A percentile compares a stretch with the other conserved stretches of the same genome.
phyloP scores from a whole-genome alignment of 164 flowering plant species.

The Dillenia turbinata region DNA sequence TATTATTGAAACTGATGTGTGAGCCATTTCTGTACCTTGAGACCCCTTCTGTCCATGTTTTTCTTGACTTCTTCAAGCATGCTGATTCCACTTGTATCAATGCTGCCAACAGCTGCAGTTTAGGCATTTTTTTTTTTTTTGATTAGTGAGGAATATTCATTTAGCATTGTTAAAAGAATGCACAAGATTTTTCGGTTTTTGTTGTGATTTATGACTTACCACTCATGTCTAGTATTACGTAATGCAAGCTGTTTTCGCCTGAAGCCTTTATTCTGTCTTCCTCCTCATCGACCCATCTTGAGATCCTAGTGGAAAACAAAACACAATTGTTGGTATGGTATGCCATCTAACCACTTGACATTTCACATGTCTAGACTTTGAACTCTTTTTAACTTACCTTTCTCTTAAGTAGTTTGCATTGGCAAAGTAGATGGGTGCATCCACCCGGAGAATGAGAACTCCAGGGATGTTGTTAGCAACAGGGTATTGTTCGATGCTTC shows the following conservation, averaged over 20 bases:
- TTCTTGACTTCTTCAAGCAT: constrained; percentile 72
- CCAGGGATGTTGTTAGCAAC: constrained; percentile 46
- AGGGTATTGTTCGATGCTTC: constrained; percentile 59
- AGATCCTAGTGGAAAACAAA: constrained; percentile 22
- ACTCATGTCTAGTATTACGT: constrained; percentile 61
- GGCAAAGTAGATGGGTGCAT: constrained; percentile 69
- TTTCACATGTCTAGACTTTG: not conserved
- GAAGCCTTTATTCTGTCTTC: constrained; percentile 54
- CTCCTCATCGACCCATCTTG: constrained; percentile 71
- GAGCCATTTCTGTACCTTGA: constrained; percentile 41
- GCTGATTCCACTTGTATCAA: constrained; percentile 84
- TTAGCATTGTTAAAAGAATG: not conserved
- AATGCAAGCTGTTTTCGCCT: constrained; percentile 49
- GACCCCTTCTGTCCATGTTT: constrained; percentile 38
- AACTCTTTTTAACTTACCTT: constrained; percentile 34
- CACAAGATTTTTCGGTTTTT: too few species aligned
- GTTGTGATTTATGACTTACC: constrained; percentile 28
- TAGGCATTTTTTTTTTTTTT: not conserved
- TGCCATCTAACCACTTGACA: not conserved
- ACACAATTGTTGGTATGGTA: too few species aligned
- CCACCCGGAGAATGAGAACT: constrained; percentile 51
- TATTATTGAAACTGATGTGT: too few species aligned
- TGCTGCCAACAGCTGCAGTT: constrained; percentile 55
- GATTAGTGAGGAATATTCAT: not conserved
- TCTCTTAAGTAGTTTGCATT: constrained; percentile 68